These are phyloP conservation scores for Lachnellula occidentalis DNA, from an alignment of 2,329 filamentous ascomycete genomes.

Conservation along the genomic window DNA sequence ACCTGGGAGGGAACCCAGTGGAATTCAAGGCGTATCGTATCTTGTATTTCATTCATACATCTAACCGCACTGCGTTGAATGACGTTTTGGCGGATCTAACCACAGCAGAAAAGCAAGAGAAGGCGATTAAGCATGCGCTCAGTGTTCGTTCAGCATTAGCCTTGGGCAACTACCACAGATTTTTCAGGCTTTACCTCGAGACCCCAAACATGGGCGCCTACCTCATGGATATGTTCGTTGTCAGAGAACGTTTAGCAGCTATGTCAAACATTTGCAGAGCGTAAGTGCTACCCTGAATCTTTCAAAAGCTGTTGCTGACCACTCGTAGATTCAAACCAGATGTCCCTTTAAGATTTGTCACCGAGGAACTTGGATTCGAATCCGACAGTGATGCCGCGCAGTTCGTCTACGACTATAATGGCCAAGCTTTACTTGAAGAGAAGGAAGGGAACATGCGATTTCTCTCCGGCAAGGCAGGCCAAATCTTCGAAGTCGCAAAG, in stretches of 20 bases:
- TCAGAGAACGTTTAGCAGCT: slow-evolving; percentile 84
- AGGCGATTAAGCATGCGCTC: slow-evolving; percentile 82
- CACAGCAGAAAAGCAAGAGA: slow-evolving; percentile 84
- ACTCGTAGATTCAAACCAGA: slow-evolving; percentile 78
- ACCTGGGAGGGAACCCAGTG: slow-evolving; percentile 80
- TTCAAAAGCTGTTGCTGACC: slow-evolving; percentile 40
- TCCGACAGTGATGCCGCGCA: slow-evolving; percentile 84
- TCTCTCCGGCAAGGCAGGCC: slow-evolving; percentile 65
- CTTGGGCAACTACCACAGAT: slow-evolving; percentile 93
- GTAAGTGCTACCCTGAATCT: slow-evolving; percentile 52
- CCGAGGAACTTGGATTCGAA: slow-evolving; percentile 93
- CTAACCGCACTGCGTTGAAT: slow-evolving; percentile 97
- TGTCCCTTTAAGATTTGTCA: slow-evolving; percentile 84
- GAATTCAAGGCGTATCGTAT: slow-evolving; percentile 99
- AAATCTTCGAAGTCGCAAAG: slow-evolving; percentile 69
- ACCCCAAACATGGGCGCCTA: slow-evolving; percentile 97
- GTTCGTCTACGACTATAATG: slow-evolving; percentile 79
- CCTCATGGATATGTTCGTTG: slow-evolving; percentile 98
- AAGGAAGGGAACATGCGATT: slow-evolving; percentile 69
- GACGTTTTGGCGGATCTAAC: slow-evolving; percentile 99
- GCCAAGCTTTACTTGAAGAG: slow-evolving; percentile 71
- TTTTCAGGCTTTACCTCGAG: slow-evolving; percentile 92
- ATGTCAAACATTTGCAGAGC: slow-evolving; percentile 90
- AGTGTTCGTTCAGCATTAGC: slow-evolving; percentile 87
- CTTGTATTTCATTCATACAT: slow-evolving; percentile 98